A percentile compares a stretch with the other conserved stretches of the same genome.
Evolutionary conservation across 116 monocot species (phyloP).

Genomic region (Trichopus zeylanicus): DNA sequence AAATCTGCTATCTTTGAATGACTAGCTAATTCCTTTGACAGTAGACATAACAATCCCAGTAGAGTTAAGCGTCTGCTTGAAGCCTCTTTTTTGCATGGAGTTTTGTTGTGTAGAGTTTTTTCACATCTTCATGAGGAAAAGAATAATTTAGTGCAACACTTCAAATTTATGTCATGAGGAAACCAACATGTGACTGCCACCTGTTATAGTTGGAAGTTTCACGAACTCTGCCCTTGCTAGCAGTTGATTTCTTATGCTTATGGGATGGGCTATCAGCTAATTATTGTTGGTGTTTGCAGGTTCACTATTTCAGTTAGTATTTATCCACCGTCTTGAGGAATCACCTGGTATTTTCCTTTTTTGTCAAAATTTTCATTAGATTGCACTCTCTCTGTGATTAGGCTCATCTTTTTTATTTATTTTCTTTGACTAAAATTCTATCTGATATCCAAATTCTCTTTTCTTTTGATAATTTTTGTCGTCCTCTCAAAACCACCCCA

Average conservation of each 20-base stretch:
- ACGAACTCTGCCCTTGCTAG: not conserved
- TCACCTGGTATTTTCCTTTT: conserved; percentile 16
- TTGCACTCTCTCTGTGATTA: not conserved
- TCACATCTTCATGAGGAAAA: no score
- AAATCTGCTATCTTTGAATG: no score
- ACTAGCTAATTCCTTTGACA: no score
- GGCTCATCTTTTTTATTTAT: not conserved
- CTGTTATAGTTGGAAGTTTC: not conserved
- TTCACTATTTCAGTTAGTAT: conserved; percentile 15
- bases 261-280: not conserved
- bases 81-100: no score
- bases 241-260: not conserved
- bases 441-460: no score
- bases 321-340: conserved; percentile 17
- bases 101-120: no score
- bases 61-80: no score
- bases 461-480: no score
- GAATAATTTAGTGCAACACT: not conserved
- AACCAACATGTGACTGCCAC: not conserved
- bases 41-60: no score
- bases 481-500: no score
- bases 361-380: not conserved
- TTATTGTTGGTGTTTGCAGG: conserved; percentile 6
- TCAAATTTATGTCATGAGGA: not conserved
- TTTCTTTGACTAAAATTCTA: no score